Evolutionary conservation across 129 eudicot genomes (phyloP).

Genomic region (Sambucus nigra): DNA sequence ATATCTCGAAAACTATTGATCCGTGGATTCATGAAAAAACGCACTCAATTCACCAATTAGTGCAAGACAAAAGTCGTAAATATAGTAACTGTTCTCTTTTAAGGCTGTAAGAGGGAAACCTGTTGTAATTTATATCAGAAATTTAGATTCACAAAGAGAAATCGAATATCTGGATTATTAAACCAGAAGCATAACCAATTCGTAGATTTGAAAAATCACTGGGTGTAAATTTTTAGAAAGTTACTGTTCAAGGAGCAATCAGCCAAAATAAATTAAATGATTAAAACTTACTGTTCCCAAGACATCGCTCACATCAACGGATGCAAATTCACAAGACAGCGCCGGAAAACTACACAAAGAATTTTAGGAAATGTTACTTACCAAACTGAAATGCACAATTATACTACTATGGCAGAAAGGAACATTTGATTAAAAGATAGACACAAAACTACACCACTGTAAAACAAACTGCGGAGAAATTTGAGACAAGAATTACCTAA

Average conservation of each 20-base stretch:
- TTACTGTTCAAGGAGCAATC: conserved; percentile 2
- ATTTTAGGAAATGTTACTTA: conserved; percentile 5
- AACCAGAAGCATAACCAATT: not conserved
- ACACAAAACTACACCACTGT: too few species aligned
- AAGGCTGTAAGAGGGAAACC: too few species aligned
- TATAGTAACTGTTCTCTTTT: too few species aligned
- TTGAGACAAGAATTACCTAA: too few species aligned
- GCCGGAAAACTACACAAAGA: conserved; percentile 80
- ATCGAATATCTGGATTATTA: not conserved
- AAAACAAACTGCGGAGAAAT: too few species aligned
- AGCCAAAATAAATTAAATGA: conserved; percentile 6
- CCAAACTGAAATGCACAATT: not conserved
- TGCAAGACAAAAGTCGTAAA: too few species aligned
- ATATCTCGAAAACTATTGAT: too few species aligned
- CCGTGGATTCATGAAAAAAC: too few species aligned
- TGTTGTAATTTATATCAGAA: too few species aligned
- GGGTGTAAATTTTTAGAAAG: not conserved
- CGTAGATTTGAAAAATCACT: not conserved
- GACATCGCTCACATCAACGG: conserved; percentile 90
- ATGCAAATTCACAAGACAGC: conserved; percentile 95
- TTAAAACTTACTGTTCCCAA: conserved; percentile 83
- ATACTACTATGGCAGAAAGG: not conserved
- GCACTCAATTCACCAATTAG: too few species aligned
- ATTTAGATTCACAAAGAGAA: too few species aligned
- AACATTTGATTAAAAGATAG: too few species aligned